Evolutionary conservation across 257 asterid species (phyloP), one percentile per base, ranked within the genome.

Genomic region (Lithospermum erythrorhizon): DNA sequence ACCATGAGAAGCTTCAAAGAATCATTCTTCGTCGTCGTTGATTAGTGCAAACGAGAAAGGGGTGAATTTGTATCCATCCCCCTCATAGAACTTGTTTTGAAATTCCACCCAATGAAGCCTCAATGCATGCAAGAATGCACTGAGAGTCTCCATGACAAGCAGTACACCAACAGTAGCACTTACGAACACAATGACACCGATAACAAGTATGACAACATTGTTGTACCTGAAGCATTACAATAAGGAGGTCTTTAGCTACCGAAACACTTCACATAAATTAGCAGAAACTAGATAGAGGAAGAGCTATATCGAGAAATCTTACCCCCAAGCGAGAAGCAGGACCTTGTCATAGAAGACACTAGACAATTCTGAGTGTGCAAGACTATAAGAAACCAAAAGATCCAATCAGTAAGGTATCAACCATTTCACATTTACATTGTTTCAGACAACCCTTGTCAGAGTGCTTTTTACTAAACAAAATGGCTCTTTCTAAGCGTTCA

Each of bases 61-160:
- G 63, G 61, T 60, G 65, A 77, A 79, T 67, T 79, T 79, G 68
- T 82, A 71, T 32, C 84, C 89, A 51, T 80, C 84, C 66, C 86
- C 86, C 74, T 75, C 79, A 23, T 82, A 82, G 60, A 82, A 79
- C 73, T 77, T 82, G 81, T 58, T 67, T 71, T 82, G 89, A 56
- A 79, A 79, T 68, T 82, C 86, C 18, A 75, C 83, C 86, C 89
- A 82, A 54, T 82, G 89, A 73, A 82, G 86, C 67, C 82, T 68
- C 74, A 77, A 67, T 23, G 86, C 83, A 54, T 82, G 86, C 61
- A 77, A 74, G 73, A 77, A 82, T 21, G 89, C 89, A 63, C 86
- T 82, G 1, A 79, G 76, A 20, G 86, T 82, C 75, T 80, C 86
- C 84, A 82, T 79, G 68, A 75, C 76, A 10, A 82, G 79, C 18